Evolutionary conservation across 768 basidiomycete species (phyloP), one percentile per base, ranked within the genome.

Genomic region (Kwoniella bestiolae): DNA sequence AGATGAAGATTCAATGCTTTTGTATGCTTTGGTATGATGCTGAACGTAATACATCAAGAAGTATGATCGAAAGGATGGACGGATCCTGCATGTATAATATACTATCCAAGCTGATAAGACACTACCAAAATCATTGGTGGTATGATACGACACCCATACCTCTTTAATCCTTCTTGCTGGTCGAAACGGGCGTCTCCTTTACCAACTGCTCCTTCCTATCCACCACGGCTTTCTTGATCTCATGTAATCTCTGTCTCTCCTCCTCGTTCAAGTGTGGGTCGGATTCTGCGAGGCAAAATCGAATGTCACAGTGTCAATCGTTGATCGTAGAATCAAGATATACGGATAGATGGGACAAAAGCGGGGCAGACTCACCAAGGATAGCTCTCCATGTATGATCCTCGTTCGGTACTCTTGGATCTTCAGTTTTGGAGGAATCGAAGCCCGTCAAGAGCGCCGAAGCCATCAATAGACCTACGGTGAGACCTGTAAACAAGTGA

Each of bases 301-400:
- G 31, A 32, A 21, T n/a, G 14, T 1, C 7, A 32, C 21, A 26
- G 14, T n/a, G 51, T 32, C 25, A 1, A 29, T 41, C 38, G 18
- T 41, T 41, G n/a, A n/a, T n/a, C n/a, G n/a, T n/a, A n/a, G n/a
- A n/a, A n/a, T n/a, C n/a, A n/a, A n/a, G n/a, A n/a, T n/a, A n/a
- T n/a, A n/a, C 9, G 21, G 56, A 46, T 14, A 41, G 14, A 41
- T 44, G 3, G 25, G 23, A 34, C 34, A n/a, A n/a, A n/a, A 5
- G 12, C 11, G 18, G 46, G 8, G 1, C 14, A 11, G 9, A 70
- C 77, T 65, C 49, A 80, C 77, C 76, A 3, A 81, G 68, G 31
- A 79, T 79, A 32, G 72, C 68, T 41, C 63, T 60, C 80, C 80
- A 81, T 29, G 75, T 73, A 55, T 81, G 80, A 59, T 77, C 76